These are phyloP conservation scores for Abelmoschus esculentus DNA, from an alignment of 345 rosid genomes.

Conservation along the genomic window DNA sequence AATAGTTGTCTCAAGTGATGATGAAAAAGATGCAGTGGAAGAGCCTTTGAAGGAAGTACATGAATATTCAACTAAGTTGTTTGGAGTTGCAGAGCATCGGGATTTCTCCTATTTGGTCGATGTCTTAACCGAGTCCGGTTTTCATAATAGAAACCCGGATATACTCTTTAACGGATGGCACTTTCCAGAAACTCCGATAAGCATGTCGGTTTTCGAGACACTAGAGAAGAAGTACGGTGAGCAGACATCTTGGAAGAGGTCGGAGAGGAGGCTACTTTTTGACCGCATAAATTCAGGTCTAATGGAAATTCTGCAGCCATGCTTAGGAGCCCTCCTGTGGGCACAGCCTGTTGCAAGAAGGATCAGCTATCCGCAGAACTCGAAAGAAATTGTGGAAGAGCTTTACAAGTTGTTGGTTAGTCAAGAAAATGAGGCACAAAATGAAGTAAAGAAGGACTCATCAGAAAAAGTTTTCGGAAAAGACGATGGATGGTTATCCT, in stretches of 20 bases:
- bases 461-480: constrained; percentile 30
- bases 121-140: constrained; percentile 52
- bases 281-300: constrained; percentile 48
- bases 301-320: constrained; percentile 38
- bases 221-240: constrained; percentile 74
- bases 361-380: constrained; percentile 20
- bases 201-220: constrained; percentile 41
- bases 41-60: constrained; percentile 27
- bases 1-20: constrained; percentile 58
- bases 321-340: constrained; percentile 29
- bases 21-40: constrained; percentile 24
- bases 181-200: constrained; percentile 29
- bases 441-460: constrained; percentile 9
- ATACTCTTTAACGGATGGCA: constrained; percentile 16
- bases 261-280: too few relatives aligned
- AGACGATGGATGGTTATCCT: constrained; percentile 49
- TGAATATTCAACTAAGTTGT: constrained; percentile 16
- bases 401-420: constrained; percentile 37
- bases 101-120: constrained; percentile 62
- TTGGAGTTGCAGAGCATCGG: constrained; percentile 36
- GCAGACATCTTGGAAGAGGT: constrained; percentile 57
- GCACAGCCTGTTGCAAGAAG: constrained; percentile 42
- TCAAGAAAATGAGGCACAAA: constrained; percentile 39
- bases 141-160: constrained; percentile 16
- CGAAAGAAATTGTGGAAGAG: constrained; percentile 38